Conservation (phyloP, 805 yeast species). For the Cyberlindnera bimundalis region DNA sequence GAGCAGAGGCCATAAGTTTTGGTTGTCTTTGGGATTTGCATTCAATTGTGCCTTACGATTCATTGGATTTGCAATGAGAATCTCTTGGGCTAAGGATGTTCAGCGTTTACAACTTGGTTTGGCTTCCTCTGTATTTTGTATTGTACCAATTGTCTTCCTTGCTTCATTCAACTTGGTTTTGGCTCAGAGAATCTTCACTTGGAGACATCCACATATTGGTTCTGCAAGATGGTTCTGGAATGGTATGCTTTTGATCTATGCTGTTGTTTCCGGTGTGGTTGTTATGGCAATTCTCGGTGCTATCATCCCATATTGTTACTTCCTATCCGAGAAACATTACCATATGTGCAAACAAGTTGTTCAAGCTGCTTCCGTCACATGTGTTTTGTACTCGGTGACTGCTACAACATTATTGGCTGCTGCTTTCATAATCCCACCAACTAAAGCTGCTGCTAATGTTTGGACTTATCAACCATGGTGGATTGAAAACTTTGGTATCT, state of each 20-base stretch:
- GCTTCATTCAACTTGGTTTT: constrained; percentile 59
- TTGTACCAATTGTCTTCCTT: constrained; percentile 55
- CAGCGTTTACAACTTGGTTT: constrained; percentile 47
- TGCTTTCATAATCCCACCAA: constrained; percentile 55
- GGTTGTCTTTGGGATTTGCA: constrained; percentile 49
- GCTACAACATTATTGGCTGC: constrained; percentile 46
- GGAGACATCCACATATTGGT: constrained; percentile 76
- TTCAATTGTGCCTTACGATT: constrained; percentile 51
- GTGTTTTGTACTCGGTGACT: constrained; percentile 48
- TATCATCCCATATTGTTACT: constrained; percentile 55
- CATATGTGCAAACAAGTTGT: constrained; percentile 52
- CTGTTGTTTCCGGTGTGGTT: constrained; percentile 52
- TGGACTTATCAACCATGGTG: constrained; percentile 73
- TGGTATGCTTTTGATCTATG: constrained; percentile 47
- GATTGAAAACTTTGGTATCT: constrained; percentile 60
- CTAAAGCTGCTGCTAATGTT: constrained; percentile 44
- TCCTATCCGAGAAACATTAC: constrained; percentile 42
- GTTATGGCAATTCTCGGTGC: constrained; percentile 69
- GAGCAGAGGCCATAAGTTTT: constrained; percentile 58
- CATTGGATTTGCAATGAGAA: constrained; percentile 57
- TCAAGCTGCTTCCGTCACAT: constrained; percentile 47
- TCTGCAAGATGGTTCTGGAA: constrained; percentile 47
- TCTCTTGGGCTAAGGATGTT: constrained; percentile 55
- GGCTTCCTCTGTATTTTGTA: constrained; percentile 51
- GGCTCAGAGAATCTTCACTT: constrained; percentile 71